Evolutionary conservation across 2,329 filamentous ascomycete species (phyloP).

Genomic region (Nemania serpens): DNA sequence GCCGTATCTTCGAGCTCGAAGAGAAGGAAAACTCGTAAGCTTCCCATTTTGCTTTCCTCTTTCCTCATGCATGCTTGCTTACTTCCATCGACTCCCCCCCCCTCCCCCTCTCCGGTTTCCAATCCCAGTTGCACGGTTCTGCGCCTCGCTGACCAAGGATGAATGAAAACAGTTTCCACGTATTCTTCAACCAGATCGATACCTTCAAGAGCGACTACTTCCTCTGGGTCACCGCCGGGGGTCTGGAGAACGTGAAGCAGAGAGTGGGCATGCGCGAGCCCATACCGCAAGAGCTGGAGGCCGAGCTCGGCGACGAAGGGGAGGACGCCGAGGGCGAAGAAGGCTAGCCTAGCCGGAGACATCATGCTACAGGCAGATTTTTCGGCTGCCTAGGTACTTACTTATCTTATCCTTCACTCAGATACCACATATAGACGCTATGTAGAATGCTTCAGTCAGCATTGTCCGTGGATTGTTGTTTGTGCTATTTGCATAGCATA

Average conservation of each 20-base stretch:
- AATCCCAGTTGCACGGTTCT: too few relatives aligned
- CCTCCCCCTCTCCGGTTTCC: too few relatives aligned
- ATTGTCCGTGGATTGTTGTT: too few relatives aligned
- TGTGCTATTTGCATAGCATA: too few relatives aligned
- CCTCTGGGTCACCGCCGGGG: constrained; percentile 73
- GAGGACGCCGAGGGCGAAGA: constrained; percentile 56
- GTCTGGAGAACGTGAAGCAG: constrained; percentile 63
- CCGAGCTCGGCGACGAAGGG: constrained; percentile 56
- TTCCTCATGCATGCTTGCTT: too few relatives aligned
- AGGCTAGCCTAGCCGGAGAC: constrained; percentile 22
- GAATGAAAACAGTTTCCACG: constrained; percentile 70
- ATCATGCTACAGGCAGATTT: too few relatives aligned
- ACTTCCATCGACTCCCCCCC: background rate
- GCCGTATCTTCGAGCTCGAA: constrained; percentile 87
- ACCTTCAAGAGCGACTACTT: constrained; percentile 74
- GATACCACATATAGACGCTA: too few relatives aligned
- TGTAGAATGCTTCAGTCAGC: too few relatives aligned
- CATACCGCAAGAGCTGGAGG: constrained; percentile 48
- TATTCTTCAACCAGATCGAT: constrained; percentile 80
- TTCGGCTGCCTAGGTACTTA: too few relatives aligned
- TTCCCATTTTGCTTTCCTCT: background rate
- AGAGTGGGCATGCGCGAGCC: constrained; percentile 48
- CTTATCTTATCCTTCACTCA: too few relatives aligned
- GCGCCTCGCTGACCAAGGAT: constrained; percentile 23
- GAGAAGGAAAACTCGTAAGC: constrained; percentile 83